These are phyloP conservation scores for Hsuehochloa calcarea DNA, from an alignment of 176 grass and related monocot genomes.

Conservation along the genomic window DNA sequence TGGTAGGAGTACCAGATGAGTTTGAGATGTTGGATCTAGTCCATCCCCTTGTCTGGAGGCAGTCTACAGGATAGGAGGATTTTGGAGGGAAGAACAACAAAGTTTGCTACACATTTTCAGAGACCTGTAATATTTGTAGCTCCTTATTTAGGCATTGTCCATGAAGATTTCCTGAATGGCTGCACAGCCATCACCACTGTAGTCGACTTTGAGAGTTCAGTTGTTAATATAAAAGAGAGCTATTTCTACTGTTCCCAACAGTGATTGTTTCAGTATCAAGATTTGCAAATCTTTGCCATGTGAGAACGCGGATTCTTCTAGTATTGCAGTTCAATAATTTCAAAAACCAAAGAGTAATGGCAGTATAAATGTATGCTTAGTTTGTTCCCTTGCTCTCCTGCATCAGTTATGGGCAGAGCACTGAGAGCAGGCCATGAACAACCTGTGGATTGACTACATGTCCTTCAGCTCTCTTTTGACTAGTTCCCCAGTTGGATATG, in stretches of 20 bases:
- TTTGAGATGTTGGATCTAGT: slow-evolving; percentile 67
- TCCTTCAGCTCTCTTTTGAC: slow-evolving; percentile 32
- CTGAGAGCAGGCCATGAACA: slow-evolving; percentile 2
- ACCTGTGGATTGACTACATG: slow-evolving; percentile 32
- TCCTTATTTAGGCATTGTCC: slow-evolving; percentile 28
- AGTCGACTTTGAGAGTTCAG: slow-evolving; percentile 28
- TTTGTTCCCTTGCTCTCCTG: slow-evolving; percentile 35
- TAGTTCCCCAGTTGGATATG: neutral
- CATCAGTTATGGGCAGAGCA: slow-evolving; percentile 35
- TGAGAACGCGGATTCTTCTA: neutral
- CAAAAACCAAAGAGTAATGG: slow-evolving; percentile 17
- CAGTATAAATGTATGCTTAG: slow-evolving; percentile 18
- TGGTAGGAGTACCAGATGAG: slow-evolving; percentile 54
- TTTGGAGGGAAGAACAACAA: slow-evolving; percentile 27
- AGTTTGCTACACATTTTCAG: slow-evolving; percentile 36
- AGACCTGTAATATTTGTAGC: slow-evolving; percentile 35
- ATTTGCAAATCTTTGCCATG: slow-evolving; percentile 17
- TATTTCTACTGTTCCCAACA: slow-evolving; percentile 23
- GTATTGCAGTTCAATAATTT: slow-evolving; percentile 1
- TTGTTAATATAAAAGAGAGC: slow-evolving; percentile 52
- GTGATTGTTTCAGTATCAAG: neutral
- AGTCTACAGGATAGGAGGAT: slow-evolving; percentile 22
- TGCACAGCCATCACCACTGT: slow-evolving; percentile 29
- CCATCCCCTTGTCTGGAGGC: slow-evolving; percentile 63
- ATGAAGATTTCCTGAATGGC: slow-evolving; percentile 36